Base-by-base conservation (phyloP, 108 stramenopile genomes). In the Cyclotella choctawhatcheeana region DNA sequence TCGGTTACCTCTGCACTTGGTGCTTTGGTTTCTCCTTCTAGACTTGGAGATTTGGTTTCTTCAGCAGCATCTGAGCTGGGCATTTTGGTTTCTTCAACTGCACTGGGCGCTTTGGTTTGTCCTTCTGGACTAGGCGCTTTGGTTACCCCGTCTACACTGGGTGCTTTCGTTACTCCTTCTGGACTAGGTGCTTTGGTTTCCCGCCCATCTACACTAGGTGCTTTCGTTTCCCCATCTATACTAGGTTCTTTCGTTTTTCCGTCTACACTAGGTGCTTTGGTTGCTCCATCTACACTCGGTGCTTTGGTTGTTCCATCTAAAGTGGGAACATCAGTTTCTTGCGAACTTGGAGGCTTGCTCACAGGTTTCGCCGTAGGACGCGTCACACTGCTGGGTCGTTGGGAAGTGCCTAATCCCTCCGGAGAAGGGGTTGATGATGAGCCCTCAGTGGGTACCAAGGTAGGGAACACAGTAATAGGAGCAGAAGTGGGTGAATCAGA, bases 1-100 rank as follows among this genome's bases (percentile, higher is more conserved):
- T 53, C 37, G 5, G 60, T 54, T 47, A 32, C 5, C n/a, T 25
- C 31, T 29, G 71, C 37, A 21, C 22, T 61, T 5, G 60, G 60
- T 13, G 35, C 25, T 43, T 43, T 21, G 43, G 60, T 61, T 61
- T 5, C 40, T 40, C 13, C 22, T 1, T 21, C 43, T 37, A 26
- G 12, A 21, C 1, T 44, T 17, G 60, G 60, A 4, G 60, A 37
- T 44, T 22, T 44, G 37, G 60, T 61, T 14, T 4, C 47, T 48
- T 12, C 37, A 8, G 18, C 47, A 48, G 16, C 29, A 8, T 7
- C 55, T 56, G 29, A 14, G 1, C 29, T 56, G 12, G 55, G 55
- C 3, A 30, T 0, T 30, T 56, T 48, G 47, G 47, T 48, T 4
- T n/a, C 47, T n/a, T 48, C 16, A n/a, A n/a, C 47, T n/a, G 8